Evolutionary conservation across 345 rosid species (phyloP).

Genomic region (Moricandia moricandioides): DNA sequence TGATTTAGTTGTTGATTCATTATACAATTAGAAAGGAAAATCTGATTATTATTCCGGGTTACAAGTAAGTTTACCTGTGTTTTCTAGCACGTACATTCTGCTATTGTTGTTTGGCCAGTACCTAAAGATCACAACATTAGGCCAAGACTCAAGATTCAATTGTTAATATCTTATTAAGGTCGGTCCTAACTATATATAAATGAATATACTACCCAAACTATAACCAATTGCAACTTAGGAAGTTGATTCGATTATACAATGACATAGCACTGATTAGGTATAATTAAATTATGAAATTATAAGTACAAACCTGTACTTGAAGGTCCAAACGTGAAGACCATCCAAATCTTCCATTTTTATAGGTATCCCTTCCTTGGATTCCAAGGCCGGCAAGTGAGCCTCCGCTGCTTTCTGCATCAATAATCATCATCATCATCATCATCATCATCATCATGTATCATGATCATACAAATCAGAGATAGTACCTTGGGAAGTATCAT

Average conservation of each 20-base stretch:
- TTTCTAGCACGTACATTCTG: slow-evolving; percentile 94
- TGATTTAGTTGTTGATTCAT: neutral
- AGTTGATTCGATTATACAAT: neutral
- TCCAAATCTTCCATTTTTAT: slow-evolving; percentile 80
- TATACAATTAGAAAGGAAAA: neutral
- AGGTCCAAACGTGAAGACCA: slow-evolving; percentile 79
- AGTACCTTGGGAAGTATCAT: slow-evolving; percentile 95
- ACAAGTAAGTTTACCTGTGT: slow-evolving; percentile 58
- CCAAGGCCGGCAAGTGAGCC: slow-evolving; percentile 72
- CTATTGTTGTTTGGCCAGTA: slow-evolving; percentile 99
- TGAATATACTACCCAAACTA: neutral
- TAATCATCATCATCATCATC: neutral
- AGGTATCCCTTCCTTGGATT: slow-evolving; percentile 84
- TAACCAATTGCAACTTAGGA: neutral
- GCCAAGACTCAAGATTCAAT: slow-evolving; percentile 2
- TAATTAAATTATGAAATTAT: neutral
- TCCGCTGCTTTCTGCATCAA: slow-evolving; percentile 83
- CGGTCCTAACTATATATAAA: neutral
- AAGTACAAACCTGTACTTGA: slow-evolving; percentile 72
- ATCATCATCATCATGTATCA: neutral
- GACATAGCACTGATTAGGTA: neutral
- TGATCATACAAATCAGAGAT: slow-evolving; percentile 2
- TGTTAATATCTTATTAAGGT: neutral
- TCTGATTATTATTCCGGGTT: neutral
- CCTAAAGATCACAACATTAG: slow-evolving; percentile 46